A percentile compares a stretch with the other conserved stretches of the same genome.
phyloP scores from a whole-genome alignment of 2,329 filamentous ascomycete genomes.

The Calonectria fujianensis region DNA sequence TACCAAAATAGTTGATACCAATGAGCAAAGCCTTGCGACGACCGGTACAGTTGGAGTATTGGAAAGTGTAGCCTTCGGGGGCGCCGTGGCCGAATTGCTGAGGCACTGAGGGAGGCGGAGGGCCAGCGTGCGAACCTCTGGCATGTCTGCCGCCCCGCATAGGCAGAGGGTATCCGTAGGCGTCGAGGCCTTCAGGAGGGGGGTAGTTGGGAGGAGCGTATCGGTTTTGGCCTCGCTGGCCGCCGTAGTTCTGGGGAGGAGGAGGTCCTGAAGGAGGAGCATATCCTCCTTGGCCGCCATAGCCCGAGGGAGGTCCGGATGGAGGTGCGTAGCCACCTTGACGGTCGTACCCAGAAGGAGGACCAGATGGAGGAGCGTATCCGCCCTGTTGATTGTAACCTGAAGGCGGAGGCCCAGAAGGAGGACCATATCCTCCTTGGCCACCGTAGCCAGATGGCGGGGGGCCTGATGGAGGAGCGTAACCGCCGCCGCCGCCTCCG shows the following conservation, averaged over 20 bases:
- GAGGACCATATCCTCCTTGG: slow-evolving; percentile 53
- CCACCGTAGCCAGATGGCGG: slow-evolving; percentile 52
- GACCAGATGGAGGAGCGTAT: slow-evolving; percentile 53
- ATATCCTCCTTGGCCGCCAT: slow-evolving; percentile 47
- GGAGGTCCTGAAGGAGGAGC: slow-evolving; percentile 50
- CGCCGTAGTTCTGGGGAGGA: slow-evolving; percentile 46
- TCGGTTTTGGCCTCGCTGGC: slow-evolving; percentile 51
- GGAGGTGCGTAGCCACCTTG: slow-evolving; percentile 27
- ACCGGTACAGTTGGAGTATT: slow-evolving; percentile 85
- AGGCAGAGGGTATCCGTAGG: slow-evolving; percentile 69
- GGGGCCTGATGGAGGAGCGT: slow-evolving; percentile 28
- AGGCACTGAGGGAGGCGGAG: slow-evolving; percentile 68
- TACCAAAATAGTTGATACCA: slow-evolving; percentile 88
- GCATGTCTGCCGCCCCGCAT: slow-evolving; percentile 55
- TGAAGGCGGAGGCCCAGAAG: slow-evolving; percentile 54
- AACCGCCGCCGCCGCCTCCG: slow-evolving; percentile 26
- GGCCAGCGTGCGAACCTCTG: slow-evolving; percentile 56
- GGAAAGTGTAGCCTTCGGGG: slow-evolving; percentile 81
- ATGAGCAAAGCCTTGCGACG: slow-evolving; percentile 84
- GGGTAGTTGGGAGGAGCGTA: slow-evolving; percentile 61
- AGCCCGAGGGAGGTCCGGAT: not conserved
- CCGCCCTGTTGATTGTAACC: slow-evolving; percentile 46
- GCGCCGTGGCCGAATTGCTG: slow-evolving; percentile 81
- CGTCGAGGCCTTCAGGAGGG: slow-evolving; percentile 66
- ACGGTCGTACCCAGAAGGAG: slow-evolving; percentile 52